These are phyloP conservation scores for Candida jianshihensis DNA, from an alignment of 805 yeast species.

Conservation along the genomic window DNA sequence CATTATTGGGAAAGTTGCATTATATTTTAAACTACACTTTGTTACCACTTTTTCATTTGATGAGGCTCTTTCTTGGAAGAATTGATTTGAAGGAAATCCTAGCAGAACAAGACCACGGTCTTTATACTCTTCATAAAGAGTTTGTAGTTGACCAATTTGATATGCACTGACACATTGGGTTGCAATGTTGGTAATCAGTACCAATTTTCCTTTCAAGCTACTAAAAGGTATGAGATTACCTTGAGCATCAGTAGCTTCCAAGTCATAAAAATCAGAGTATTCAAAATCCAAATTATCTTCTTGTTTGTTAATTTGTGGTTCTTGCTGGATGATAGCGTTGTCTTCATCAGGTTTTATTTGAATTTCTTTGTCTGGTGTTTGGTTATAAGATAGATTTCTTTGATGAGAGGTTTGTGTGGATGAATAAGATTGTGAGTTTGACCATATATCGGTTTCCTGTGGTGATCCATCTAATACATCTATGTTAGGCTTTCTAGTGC, in stretches of 20 bases:
- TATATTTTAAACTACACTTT: slow-evolving; percentile 67
- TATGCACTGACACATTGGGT: slow-evolving; percentile 77
- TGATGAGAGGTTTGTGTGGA: no score
- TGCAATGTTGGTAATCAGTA: slow-evolving; percentile 81
- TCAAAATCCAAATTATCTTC: not conserved
- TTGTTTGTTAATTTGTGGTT: not conserved
- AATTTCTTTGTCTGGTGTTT: no score
- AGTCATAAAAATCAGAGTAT: slow-evolving; percentile 47
- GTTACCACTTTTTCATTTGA: slow-evolving; percentile 58
- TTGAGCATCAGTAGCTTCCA: slow-evolving; percentile 51
- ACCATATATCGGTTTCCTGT: not conserved
- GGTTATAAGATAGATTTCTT: no score
- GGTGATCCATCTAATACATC: not conserved
- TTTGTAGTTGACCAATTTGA: slow-evolving; percentile 69
- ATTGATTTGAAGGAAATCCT: slow-evolving; percentile 92
- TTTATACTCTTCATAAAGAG: slow-evolving; percentile 55
- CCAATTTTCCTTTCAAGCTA: slow-evolving; percentile 69
- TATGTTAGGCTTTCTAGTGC: not conserved
- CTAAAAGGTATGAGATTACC: slow-evolving; percentile 54
- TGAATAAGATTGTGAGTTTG: no score
- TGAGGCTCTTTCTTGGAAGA: slow-evolving; percentile 75
- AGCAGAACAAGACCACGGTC: slow-evolving; percentile 58
- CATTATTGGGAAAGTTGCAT: slow-evolving; percentile 79
- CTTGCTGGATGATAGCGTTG: no score
- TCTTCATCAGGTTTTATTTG: no score